These are phyloP conservation scores for Aspergillaceae sp. DNA, from an alignment of 2,329 filamentous ascomycete genomes.

Conservation along the genomic window DNA sequence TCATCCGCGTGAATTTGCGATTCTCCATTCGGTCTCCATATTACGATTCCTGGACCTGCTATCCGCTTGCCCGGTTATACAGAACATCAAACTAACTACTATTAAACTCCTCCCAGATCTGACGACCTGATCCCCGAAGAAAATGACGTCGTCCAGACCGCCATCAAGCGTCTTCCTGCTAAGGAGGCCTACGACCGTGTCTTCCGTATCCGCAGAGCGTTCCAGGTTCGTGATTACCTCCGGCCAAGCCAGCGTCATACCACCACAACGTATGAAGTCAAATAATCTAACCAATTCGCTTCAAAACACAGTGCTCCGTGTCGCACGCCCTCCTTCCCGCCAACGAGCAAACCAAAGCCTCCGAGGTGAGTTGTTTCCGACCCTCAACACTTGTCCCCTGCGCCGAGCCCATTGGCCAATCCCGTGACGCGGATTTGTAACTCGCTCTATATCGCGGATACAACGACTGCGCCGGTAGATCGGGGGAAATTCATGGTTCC, in stretches of 20 bases:
- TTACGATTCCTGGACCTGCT: background rate
- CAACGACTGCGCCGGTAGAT: background rate
- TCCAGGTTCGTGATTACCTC: slow-evolving; percentile 55
- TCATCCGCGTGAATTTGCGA: background rate
- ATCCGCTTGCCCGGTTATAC: slow-evolving; percentile 8
- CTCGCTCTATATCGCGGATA: slow-evolving; percentile 4
- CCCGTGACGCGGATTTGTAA: slow-evolving; percentile 31
- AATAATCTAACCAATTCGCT: slow-evolving; percentile 14
- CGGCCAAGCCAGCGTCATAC: background rate
- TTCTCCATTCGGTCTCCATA: background rate
- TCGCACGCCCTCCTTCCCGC: slow-evolving; percentile 57
- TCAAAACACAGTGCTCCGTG: slow-evolving; percentile 50
- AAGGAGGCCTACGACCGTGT: slow-evolving; percentile 94
- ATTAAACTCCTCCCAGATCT: slow-evolving; percentile 49
- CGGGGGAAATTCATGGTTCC: background rate
- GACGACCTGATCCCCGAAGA: slow-evolving; percentile 96
- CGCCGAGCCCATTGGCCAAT: slow-evolving; percentile 24
- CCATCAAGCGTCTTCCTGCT: slow-evolving; percentile 79
- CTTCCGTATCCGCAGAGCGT: slow-evolving; percentile 90
- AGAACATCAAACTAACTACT: slow-evolving; percentile 2
- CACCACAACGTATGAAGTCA: slow-evolving; percentile 1
- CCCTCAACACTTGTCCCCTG: slow-evolving; percentile 15
- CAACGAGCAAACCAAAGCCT: slow-evolving; percentile 58
- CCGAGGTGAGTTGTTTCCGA: slow-evolving; percentile 46
- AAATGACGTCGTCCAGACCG: slow-evolving; percentile 73